Conservation (phyloP, 2,329 filamentous ascomycete genomes). For the Epicoccum nigrum region DNA sequence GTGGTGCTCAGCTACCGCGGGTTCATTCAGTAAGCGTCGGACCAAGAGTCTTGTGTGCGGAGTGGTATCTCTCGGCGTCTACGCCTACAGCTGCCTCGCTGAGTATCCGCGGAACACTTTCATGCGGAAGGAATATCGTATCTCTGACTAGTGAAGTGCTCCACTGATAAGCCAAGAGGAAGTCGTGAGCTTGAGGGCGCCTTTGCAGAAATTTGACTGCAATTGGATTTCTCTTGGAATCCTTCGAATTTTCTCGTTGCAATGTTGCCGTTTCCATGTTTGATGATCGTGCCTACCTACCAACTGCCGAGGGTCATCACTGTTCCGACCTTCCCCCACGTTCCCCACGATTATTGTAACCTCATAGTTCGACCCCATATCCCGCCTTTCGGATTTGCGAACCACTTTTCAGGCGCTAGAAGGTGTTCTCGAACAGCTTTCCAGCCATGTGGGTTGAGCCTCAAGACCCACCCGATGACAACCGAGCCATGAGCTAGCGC, state of each 20-base stretch:
- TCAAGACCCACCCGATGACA: constrained; percentile 6
- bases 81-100: neutral
- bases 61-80: constrained; percentile 2
- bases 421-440: constrained; percentile 12
- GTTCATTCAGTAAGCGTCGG: neutral
- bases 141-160: neutral
- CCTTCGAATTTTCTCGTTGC: constrained; percentile 1
- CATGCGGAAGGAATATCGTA: constrained; percentile 3
- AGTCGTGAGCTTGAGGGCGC: constrained; percentile 1
- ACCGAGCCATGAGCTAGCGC: constrained; percentile 4
- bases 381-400: neutral
- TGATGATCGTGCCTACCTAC: neutral
- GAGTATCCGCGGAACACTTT: neutral
- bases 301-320: neutral
- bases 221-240: neutral
- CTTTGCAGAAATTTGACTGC: constrained; percentile 5
- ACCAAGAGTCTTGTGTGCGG: constrained; percentile 9
- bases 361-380: constrained; percentile 5
- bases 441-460: constrained; percentile 14
- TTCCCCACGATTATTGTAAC: constrained; percentile 4
- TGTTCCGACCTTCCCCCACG: constrained; percentile 2
- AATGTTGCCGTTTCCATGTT: neutral
- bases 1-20: neutral
- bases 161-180: constrained; percentile 15
- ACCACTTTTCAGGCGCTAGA: constrained; percentile 3